Evolutionary conservation across 805 yeast genomes (phyloP).

Genomic region (Barnettozyma botsteinii): DNA sequence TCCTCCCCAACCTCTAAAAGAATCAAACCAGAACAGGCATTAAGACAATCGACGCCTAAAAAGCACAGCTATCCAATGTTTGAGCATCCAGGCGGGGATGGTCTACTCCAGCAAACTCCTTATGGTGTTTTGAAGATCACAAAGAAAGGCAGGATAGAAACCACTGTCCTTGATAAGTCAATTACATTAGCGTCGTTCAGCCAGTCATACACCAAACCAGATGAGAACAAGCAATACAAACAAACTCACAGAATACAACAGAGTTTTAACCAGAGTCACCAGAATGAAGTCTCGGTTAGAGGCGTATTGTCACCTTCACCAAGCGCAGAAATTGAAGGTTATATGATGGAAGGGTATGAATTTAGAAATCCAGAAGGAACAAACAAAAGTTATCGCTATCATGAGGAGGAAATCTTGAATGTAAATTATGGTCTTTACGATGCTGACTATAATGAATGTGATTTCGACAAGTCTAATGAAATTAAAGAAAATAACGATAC

Average conservation of each 20-base stretch:
- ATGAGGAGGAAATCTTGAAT: slow-evolving; percentile 22
- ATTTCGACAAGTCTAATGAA: slow-evolving; percentile 2
- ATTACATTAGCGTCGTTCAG: slow-evolving; percentile 12
- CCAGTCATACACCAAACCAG: not conserved
- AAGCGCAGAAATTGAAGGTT: slow-evolving; percentile 21
- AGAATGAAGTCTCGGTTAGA: no score
- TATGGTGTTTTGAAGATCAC: slow-evolving; percentile 21
- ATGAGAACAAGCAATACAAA: no score
- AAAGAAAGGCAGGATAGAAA: slow-evolving; percentile 17
- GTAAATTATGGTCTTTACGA: slow-evolving; percentile 25
- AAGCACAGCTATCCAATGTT: slow-evolving; percentile 21
- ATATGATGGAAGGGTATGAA: slow-evolving; percentile 26
- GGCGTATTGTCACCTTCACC: slow-evolving; percentile 20
- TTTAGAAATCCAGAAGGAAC: slow-evolving; percentile 1
- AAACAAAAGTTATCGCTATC: slow-evolving; percentile 20
- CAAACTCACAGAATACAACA: no score
- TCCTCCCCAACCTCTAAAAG: slow-evolving; percentile 28
- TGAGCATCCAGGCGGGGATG: slow-evolving; percentile 19
- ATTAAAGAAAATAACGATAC: slow-evolving; percentile 6
- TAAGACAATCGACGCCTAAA: slow-evolving; percentile 1
- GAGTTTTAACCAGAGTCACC: not conserved
- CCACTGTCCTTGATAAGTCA: slow-evolving; percentile 17
- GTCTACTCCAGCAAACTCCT: slow-evolving; percentile 22
- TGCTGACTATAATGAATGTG: slow-evolving; percentile 20
- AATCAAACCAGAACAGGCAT: slow-evolving; percentile 13